Conservation (phyloP, 495 filamentous ascomycete species). For the Penicillium antarcticum region DNA sequence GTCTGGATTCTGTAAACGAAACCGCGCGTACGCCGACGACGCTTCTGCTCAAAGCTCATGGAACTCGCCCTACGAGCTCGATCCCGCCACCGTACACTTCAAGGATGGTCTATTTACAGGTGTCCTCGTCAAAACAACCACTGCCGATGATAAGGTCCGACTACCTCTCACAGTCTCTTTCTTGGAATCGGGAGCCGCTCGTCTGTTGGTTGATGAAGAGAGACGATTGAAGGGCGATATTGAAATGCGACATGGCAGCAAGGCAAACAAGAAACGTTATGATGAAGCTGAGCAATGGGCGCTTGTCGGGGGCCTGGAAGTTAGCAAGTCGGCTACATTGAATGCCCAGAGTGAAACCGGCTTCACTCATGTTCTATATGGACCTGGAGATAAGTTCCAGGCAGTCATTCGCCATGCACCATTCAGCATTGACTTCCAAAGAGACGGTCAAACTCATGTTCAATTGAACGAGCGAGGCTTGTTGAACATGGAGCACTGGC, state of each 20-base stretch:
- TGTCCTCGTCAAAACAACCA: conserved; percentile 71
- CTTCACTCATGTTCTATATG: conserved; percentile 76
- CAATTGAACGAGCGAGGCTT: conserved; percentile 83
- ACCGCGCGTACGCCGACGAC: conserved; percentile 81
- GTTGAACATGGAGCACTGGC: conserved; percentile 94
- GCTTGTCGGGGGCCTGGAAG: conserved; percentile 72
- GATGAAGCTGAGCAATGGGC: conserved; percentile 87
- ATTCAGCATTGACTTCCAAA: conserved; percentile 79
- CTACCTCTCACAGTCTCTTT: conserved; percentile 85
- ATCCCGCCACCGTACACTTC: conserved; percentile 66
- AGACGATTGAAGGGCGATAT: conserved; percentile 85
- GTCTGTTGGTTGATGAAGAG: conserved; percentile 87
- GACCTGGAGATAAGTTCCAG: conserved; percentile 69
- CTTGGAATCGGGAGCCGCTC: conserved; percentile 79
- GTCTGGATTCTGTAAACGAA: conserved; percentile 94
- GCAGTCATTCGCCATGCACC: conserved; percentile 79
- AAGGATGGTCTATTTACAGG: conserved; percentile 77
- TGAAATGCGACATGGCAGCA: conserved; percentile 78
- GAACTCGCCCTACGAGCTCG: conserved; percentile 78
- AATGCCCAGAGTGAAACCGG: conserved; percentile 54
- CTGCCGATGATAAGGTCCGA: conserved; percentile 61
- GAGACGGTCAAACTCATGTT: conserved; percentile 78
- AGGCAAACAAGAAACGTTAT: conserved; percentile 85
- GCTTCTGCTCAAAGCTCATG: conserved; percentile 63
- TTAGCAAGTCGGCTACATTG: conserved; percentile 64